These are phyloP conservation scores for Paraphoma sp. DNA, from an alignment of 2,329 filamentous ascomycete genomes.

Conservation along the genomic window DNA sequence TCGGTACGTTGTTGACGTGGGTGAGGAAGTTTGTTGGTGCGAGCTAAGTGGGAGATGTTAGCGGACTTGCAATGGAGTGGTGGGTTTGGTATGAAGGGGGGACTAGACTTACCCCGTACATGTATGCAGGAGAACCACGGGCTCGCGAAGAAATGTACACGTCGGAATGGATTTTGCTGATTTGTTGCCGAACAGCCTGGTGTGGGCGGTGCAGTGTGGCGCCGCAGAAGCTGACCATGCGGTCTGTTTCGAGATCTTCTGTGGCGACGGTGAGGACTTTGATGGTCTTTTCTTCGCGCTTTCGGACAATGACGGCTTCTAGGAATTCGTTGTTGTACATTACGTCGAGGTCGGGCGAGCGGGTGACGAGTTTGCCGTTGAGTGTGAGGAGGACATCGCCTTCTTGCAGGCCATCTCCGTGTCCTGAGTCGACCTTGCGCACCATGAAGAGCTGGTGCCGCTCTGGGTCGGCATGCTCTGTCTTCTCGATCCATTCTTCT, in stretches of 20 bases:
- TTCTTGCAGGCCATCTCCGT: conserved; percentile 74
- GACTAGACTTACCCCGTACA: conserved; percentile 57
- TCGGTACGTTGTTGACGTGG: conserved; percentile 88
- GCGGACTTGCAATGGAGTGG: conserved; percentile 64
- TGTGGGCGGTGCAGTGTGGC: conserved; percentile 92
- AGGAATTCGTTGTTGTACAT: conserved; percentile 92
- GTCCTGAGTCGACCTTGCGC: conserved; percentile 79
- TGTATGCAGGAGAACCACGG: conserved; percentile 45
- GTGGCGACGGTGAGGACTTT: conserved; percentile 85
- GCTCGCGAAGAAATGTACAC: conserved; percentile 88
- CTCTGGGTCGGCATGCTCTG: conserved; percentile 85
- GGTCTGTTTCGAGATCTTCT: conserved; percentile 88
- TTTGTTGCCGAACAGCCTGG: conserved; percentile 95
- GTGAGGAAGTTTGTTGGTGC: conserved; percentile 98
- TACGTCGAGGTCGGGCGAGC: conserved; percentile 89
- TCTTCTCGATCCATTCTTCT: conserved; percentile 93
- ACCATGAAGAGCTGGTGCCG: conserved; percentile 99
- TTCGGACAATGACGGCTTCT: conserved; percentile 84
- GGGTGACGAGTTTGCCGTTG: conserved; percentile 90
- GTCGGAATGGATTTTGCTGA: conserved; percentile 93
- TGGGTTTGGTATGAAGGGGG: conserved; percentile 68
- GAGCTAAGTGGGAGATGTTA: conserved; percentile 68
- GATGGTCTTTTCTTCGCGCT: conserved; percentile 78
- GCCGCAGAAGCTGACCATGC: conserved; percentile 92
- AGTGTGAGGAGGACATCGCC: conserved; percentile 91